Percentiles rank a stretch among this genome's conserved stretches.
Conservation (phyloP, 2,329 filamentous ascomycete species). For the Sclerotinia nivalis region DNA sequence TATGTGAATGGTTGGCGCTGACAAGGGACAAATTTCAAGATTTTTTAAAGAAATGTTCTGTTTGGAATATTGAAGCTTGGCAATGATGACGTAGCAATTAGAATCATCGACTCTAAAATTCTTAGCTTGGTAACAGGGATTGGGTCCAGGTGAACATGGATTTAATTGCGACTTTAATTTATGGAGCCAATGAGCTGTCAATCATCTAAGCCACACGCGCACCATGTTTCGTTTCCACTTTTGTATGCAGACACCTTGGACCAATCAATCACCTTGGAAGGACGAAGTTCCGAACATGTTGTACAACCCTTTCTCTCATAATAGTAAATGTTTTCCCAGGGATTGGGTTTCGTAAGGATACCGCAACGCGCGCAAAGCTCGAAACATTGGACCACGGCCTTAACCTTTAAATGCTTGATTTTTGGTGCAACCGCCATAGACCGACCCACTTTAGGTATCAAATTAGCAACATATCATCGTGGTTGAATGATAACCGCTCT, state of each 20-base stretch:
- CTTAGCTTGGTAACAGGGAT: neutral
- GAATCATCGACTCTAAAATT: neutral
- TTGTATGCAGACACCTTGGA: neutral
- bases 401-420: neutral
- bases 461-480: conserved; percentile 16
- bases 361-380: neutral
- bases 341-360: neutral
- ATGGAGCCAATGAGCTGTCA: conserved; percentile 23
- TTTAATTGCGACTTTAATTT: neutral
- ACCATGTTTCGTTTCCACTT: neutral
- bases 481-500: neutral
- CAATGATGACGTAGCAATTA: conserved; percentile 15
- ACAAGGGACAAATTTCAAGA: conserved; percentile 12
- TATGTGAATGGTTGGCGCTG: conserved; percentile 18
- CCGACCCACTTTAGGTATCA: neutral
- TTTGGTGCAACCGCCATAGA: neutral
- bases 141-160: neutral
- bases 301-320: neutral
- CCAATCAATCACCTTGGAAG: neutral
- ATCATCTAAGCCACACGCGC: neutral
- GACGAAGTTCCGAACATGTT: neutral
- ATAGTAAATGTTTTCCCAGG: neutral
- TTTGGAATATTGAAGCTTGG: conserved; percentile 6
- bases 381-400: neutral
- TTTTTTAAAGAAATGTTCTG: neutral